Percentiles rank a stretch among this genome's conserved stretches.
These are phyloP conservation scores for Suhomyces wounanorum DNA, from an alignment of 1,139 yeast species.

Conservation along the genomic window DNA sequence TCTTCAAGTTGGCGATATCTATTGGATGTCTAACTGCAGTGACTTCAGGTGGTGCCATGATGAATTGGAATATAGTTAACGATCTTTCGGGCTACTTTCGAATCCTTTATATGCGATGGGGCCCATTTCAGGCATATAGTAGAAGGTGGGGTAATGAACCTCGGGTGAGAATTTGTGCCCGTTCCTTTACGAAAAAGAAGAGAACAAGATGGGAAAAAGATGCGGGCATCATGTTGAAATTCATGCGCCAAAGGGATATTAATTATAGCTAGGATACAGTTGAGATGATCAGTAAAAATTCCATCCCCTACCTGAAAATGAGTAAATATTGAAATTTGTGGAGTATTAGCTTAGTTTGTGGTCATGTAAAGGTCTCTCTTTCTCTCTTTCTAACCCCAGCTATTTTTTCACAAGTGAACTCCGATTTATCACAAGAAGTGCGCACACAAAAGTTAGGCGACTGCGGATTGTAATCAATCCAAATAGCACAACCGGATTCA, in stretches of 20 bases:
- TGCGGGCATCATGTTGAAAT: neutral
- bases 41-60: constrained; percentile 20
- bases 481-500: too few relatives aligned
- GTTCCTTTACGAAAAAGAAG: too few relatives aligned
- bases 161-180: neutral
- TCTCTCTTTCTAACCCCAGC: neutral
- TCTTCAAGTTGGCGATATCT: constrained; percentile 16
- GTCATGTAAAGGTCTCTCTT: too few relatives aligned
- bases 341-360: too few relatives aligned
- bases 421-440: neutral
- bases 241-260: neutral
- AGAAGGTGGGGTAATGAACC: constrained; percentile 5
- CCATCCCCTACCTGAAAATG: too few relatives aligned
- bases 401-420: neutral
- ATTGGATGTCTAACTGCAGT: constrained; percentile 26
- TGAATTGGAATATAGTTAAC: neutral
- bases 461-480: too few relatives aligned
- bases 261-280: too few relatives aligned
- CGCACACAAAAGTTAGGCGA: too few relatives aligned
- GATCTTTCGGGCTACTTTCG: neutral
- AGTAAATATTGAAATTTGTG: too few relatives aligned
- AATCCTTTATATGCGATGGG: neutral
- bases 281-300: too few relatives aligned
- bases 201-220: too few relatives aligned
- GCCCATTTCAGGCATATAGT: neutral